Percentiles rank a stretch among this genome's conserved stretches.
phyloP scores from a whole-genome alignment of 305 asterid species.

The Fraxinus xanthoxyloides region DNA sequence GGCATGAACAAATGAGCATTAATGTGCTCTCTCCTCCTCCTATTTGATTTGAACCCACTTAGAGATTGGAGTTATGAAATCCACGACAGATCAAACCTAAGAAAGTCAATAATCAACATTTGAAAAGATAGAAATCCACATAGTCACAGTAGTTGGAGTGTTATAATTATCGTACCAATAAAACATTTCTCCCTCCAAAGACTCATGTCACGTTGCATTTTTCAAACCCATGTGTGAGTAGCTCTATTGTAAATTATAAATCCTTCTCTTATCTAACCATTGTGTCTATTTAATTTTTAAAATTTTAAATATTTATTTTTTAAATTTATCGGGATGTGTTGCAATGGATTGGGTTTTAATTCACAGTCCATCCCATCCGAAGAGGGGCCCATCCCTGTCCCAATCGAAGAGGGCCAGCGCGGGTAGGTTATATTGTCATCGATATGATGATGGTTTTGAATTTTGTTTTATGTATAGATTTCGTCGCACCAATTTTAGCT shows the following conservation, averaged over 20 bases:
- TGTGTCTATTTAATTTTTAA: neutral
- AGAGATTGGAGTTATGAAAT: too few relatives aligned
- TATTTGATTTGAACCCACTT: too few relatives aligned
- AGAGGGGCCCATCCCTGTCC: neutral
- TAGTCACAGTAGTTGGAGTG: neutral
- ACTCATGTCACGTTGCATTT: too few relatives aligned
- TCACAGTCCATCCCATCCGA: neutral
- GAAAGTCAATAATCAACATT: too few relatives aligned
- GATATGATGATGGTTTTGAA: neutral
- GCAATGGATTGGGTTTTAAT: neutral
- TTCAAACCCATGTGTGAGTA: neutral
- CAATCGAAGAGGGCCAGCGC: neutral
- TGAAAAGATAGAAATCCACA: neutral
- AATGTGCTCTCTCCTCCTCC: conserved; percentile 69
- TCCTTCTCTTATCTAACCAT: neutral
- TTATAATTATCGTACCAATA: neutral
- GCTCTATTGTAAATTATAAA: neutral
- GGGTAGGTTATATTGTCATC: too few relatives aligned
- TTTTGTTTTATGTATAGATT: neutral
- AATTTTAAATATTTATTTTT: too few relatives aligned
- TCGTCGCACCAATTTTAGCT: neutral
- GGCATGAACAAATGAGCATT: conserved; percentile 66
- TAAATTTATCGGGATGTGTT: neutral
- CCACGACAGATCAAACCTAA: too few relatives aligned
- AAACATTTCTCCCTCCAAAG: neutral